These are phyloP conservation scores for Populus trichocarpa DNA, from an alignment of 441 rosid species.

Conservation along the genomic window DNA sequence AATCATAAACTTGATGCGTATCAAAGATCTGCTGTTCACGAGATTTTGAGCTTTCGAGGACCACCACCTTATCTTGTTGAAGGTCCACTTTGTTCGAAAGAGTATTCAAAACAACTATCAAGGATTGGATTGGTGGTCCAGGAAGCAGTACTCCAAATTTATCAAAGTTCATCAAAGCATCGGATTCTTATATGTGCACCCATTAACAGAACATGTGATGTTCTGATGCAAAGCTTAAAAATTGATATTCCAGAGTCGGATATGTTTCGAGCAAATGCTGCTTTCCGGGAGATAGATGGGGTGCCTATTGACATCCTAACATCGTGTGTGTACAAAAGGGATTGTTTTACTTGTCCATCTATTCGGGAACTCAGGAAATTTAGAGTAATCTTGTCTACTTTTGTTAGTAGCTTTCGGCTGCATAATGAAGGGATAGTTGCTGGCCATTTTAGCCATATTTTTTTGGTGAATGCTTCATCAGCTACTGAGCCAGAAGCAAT, in stretches of 20 bases:
- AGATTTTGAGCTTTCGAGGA: slow-evolving; percentile 23
- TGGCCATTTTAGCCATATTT: slow-evolving; percentile 40
- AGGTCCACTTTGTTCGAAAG: slow-evolving; percentile 22
- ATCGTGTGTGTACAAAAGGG: slow-evolving; percentile 16
- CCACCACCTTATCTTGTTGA: slow-evolving; percentile 35
- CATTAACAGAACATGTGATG: slow-evolving; percentile 36
- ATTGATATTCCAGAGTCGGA: slow-evolving; percentile 18
- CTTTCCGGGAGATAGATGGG: slow-evolving; percentile 33
- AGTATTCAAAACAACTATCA: slow-evolving; percentile 8
- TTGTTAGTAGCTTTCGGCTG: slow-evolving; percentile 32
- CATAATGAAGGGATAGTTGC: slow-evolving; percentile 29
- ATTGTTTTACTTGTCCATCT: slow-evolving; percentile 44
- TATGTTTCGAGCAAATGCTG: slow-evolving; percentile 46
- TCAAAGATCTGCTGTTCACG: slow-evolving; percentile 14
- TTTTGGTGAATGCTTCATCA: slow-evolving; percentile 33
- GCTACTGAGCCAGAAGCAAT: slow-evolving; percentile 39
- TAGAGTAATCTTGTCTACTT: slow-evolving; percentile 37
- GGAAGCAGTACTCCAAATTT: slow-evolving; percentile 30
- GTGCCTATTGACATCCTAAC: slow-evolving; percentile 35
- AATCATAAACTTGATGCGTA: slow-evolving; percentile 7
- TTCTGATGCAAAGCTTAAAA: slow-evolving; percentile 33
- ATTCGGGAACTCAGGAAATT: slow-evolving; percentile 20
- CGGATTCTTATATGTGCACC: slow-evolving; percentile 36
- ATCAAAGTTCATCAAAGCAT: background rate
- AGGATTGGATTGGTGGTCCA: slow-evolving; percentile 22